phyloP scores from a whole-genome alignment of 1,139 yeast species.

The Kodamaea alishanica region DNA sequence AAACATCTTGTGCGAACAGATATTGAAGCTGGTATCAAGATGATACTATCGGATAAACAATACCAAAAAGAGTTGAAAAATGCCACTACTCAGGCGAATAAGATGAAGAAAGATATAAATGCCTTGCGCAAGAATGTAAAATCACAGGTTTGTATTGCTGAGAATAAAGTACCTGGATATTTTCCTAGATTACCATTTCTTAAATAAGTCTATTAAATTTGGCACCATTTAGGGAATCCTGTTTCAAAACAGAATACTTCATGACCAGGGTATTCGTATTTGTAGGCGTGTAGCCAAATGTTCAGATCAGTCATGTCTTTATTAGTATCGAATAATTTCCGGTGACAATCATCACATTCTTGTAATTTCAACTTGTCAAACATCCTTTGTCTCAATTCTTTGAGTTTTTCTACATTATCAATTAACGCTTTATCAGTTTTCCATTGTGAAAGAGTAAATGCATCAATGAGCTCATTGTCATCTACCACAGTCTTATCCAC shows the following conservation, averaged over 20 bases:
- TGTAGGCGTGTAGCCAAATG: slow-evolving; percentile 59
- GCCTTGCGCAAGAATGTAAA: slow-evolving; percentile 35
- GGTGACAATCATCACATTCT: slow-evolving; percentile 47
- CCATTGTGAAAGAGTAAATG: slow-evolving; percentile 16
- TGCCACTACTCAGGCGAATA: slow-evolving; percentile 68
- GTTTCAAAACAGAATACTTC: slow-evolving; percentile 28
- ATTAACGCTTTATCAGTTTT: slow-evolving; percentile 12
- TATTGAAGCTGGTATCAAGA: slow-evolving; percentile 27
- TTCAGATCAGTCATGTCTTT: slow-evolving; percentile 35
- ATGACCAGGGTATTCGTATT: slow-evolving; percentile 31
- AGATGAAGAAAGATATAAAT: slow-evolving; percentile 58
- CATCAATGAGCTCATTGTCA: slow-evolving; percentile 14
- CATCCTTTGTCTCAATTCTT: slow-evolving; percentile 8
- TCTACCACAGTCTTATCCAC: slow-evolving; percentile 11
- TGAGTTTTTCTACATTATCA: slow-evolving; percentile 7
- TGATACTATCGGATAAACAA: slow-evolving; percentile 23
- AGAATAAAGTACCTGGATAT: slow-evolving; percentile 12
- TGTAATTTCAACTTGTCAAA: slow-evolving; percentile 17
- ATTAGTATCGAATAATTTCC: slow-evolving; percentile 32
- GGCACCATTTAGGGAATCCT: slow-evolving; percentile 38
- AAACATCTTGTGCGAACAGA: slow-evolving; percentile 23
- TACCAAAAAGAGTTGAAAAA: slow-evolving; percentile 44
- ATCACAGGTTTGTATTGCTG: slow-evolving; percentile 7
- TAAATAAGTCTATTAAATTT: slow-evolving; percentile 11
- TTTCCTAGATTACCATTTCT: slow-evolving; percentile 25